phyloP scores from a whole-genome alignment of 768 basidiomycete species.

The Stropharia rugosoannulata region DNA sequence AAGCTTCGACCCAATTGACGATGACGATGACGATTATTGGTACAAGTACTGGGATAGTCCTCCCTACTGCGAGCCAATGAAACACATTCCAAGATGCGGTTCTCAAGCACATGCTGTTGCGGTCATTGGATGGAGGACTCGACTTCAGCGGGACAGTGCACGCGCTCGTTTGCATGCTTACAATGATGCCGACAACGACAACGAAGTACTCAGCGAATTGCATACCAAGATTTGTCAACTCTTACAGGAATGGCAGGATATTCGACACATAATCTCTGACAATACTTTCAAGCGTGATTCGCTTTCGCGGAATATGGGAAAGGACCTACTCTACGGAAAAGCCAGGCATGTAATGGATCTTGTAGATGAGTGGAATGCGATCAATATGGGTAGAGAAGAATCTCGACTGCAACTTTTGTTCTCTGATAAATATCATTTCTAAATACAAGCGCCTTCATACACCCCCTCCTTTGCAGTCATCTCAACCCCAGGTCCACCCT shows the following conservation, averaged over 20 bases:
- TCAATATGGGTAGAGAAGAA: not conserved
- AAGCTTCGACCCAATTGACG: not conserved
- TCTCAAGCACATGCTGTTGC: not conserved
- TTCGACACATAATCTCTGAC: no score
- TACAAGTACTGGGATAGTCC: not conserved
- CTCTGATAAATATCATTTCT: not conserved
- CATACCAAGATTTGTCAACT: no score
- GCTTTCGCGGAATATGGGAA: no score
- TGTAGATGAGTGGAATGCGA: not conserved
- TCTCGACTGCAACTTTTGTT: not conserved
- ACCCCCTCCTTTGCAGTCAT: no score
- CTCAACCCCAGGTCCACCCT: no score
- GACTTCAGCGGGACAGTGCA: not conserved
- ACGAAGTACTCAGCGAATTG: no score
- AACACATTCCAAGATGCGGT: not conserved
- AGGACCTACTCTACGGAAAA: not conserved
- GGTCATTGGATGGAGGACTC: not conserved
- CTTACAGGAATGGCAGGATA: no score
- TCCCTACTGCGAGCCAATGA: not conserved
- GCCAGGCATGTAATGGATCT: not conserved
- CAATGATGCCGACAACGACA: not conserved
- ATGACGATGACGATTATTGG: not conserved
- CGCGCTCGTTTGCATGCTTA: no score
- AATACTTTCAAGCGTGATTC: no score
- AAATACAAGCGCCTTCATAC: no score